phyloP scores from a whole-genome alignment of 208 protist species.

The Phytomonas serpens region DNA sequence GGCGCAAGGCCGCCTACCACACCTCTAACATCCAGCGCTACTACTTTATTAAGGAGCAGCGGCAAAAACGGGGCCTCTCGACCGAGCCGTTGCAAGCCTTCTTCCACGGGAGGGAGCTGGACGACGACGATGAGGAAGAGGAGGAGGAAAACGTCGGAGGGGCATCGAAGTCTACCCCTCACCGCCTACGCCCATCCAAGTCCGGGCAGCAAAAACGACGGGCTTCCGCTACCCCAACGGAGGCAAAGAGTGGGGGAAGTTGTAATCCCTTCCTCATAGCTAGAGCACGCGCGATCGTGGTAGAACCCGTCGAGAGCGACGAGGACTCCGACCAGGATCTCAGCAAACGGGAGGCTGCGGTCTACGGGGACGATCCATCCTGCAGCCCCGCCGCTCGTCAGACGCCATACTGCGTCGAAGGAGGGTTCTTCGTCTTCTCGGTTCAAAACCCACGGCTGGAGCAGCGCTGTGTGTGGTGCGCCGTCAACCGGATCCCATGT shows the following conservation, averaged over 20 bases:
- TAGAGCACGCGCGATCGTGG: neutral
- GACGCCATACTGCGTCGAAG: conserved; percentile 46
- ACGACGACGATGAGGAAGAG: neutral
- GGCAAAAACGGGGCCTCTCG: conserved; percentile 25
- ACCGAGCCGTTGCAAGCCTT: conserved; percentile 30
- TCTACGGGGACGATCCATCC: neutral
- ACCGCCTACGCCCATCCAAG: neutral
- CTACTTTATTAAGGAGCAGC: conserved; percentile 55
- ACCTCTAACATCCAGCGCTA: conserved; percentile 55
- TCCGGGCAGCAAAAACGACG: neutral
- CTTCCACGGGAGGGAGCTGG: conserved; percentile 19
- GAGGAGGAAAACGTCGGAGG: neutral
- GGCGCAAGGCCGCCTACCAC: conserved; percentile 29
- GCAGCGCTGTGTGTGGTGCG: conserved; percentile 63
- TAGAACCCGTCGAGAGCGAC: neutral
- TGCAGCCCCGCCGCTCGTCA: neutral
- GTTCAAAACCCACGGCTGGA: conserved; percentile 59
- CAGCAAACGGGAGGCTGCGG: neutral
- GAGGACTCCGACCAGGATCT: neutral
- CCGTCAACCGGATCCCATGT: conserved; percentile 29
- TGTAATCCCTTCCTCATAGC: neutral
- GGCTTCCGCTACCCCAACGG: neutral
- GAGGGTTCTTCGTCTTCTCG: conserved; percentile 51
- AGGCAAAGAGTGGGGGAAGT: neutral
- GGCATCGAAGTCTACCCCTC: neutral